Base-by-base conservation (phyloP, 1,284 basidiomycete species). In the Pascua guehoae region DNA sequence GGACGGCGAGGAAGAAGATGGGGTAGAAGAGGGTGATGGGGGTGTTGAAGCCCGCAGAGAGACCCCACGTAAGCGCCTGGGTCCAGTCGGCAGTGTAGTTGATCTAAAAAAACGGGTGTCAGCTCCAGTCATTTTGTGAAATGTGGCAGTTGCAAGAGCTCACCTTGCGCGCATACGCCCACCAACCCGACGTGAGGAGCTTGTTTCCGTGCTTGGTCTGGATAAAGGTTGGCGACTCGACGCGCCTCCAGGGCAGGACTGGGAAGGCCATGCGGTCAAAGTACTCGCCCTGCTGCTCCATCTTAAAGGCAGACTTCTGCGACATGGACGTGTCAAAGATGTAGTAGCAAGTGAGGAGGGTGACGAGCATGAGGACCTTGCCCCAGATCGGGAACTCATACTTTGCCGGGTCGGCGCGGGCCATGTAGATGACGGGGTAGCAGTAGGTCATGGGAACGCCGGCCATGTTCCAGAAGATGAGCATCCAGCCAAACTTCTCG, bases 391-490 rank as follows among this genome's bases (percentile, higher is more conserved):
- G 87, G 82, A 95, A 98, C 44, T 81, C 83, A 81, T 98, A 98
- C 65, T 85, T 85, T 18, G 85, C 83, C 0, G 93, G 91, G 61
- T 95, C 86, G 74, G 94, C 88, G n/a, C 89, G 88, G 11, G 90
- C 88, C 90, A 99, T 98, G 82, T 96, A 98, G 61, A 99, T 88
- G 56, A 95, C 89, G 17, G 93, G 94, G 82, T 98, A 96, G 63
- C 89, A 89, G 75, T 96, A 96, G 53, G 93, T 96, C 66, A 79
- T 79, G 17, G 81, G 82, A 2, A 81, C 81, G 57, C 95, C 96
- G 24, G 95, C 91, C 75, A 98, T 88, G 79, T 99, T 99, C 91
- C 91, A 95, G 81, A 95, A 95, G 73, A 93, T 94, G 65, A 94
- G 86, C 84, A 95, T 87, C 81, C 91, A 94, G 47, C 91, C 91